Evolutionary conservation across 495 filamentous ascomycete genomes (phyloP).

Genomic region (Chaetomium tenue): DNA sequence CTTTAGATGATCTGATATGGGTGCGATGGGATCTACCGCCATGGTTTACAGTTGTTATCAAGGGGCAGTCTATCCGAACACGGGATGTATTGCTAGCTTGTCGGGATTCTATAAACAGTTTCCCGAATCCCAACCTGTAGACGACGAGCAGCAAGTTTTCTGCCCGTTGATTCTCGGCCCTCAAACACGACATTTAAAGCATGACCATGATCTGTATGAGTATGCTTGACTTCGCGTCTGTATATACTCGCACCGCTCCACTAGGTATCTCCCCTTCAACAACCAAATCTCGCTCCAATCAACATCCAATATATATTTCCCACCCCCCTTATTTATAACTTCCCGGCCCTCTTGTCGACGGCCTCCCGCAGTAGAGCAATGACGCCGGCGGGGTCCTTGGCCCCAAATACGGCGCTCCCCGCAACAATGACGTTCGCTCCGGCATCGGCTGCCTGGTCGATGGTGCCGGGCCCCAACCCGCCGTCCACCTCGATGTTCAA

Average conservation of each 20-base stretch:
- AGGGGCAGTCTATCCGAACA: no score
- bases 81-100: no score
- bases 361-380: slow-evolving; percentile 75
- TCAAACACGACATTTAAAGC: no score
- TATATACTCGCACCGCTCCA: slow-evolving; percentile 1
- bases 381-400: slow-evolving; percentile 79
- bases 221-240: neutral
- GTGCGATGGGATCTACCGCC: no score
- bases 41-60: no score
- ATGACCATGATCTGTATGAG: no score
- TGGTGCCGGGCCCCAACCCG: slow-evolving; percentile 80
- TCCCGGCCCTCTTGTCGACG: slow-evolving; percentile 60
- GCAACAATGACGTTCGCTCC: slow-evolving; percentile 98
- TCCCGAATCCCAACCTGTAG: no score
- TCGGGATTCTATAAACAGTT: no score
- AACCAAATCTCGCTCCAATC: slow-evolving; percentile 1
- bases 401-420: slow-evolving; percentile 95
- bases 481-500: slow-evolving; percentile 98
- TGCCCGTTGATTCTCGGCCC: no score
- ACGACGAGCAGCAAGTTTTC: no score
- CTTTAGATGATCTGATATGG: no score
- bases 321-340: slow-evolving; percentile 22
- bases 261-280: slow-evolving; percentile 13
- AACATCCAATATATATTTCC: neutral
- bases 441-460: slow-evolving; percentile 91